phyloP scores from a whole-genome alignment of 768 basidiomycete species.

The Chalciporus piperatus region DNA sequence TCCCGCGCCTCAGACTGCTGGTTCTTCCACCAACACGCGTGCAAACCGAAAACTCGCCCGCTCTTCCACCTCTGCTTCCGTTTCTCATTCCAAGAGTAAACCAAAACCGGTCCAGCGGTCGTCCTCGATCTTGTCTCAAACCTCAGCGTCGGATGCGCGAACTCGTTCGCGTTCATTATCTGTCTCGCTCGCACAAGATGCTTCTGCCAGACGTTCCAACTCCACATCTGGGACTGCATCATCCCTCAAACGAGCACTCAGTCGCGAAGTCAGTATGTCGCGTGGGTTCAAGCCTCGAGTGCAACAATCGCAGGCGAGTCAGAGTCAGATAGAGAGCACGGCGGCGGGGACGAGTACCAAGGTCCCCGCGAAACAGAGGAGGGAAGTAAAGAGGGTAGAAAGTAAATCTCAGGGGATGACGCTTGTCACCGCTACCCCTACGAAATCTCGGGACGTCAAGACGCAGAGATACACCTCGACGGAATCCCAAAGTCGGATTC shows the following conservation, averaged over 20 bases:
- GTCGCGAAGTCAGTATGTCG: slow-evolving; percentile 76
- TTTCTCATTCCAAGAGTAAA: slow-evolving; percentile 11
- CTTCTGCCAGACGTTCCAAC: slow-evolving; percentile 37
- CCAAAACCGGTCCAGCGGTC: slow-evolving; percentile 21
- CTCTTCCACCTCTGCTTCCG: slow-evolving; percentile 9
- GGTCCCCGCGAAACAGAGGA: slow-evolving; percentile 8
- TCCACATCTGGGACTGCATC: slow-evolving; percentile 30
- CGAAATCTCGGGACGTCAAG: slow-evolving; percentile 30
- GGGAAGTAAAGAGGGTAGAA: slow-evolving; percentile 6
- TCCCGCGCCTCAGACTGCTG: slow-evolving; percentile 3
- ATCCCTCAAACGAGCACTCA: slow-evolving; percentile 53
- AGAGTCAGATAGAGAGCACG: neutral
- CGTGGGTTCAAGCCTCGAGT: slow-evolving; percentile 56
- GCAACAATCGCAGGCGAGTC: slow-evolving; percentile 12
- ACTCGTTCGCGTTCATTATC: slow-evolving; percentile 63
- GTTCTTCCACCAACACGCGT: slow-evolving; percentile 1
- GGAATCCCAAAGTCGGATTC: slow-evolving; percentile 9
- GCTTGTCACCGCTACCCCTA: slow-evolving; percentile 58
- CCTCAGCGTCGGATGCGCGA: slow-evolving; percentile 28
- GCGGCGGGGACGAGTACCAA: slow-evolving; percentile 11
- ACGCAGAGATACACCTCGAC: slow-evolving; percentile 3
- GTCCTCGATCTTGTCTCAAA: slow-evolving; percentile 17
- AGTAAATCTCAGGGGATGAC: slow-evolving; percentile 19
- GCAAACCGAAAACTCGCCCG: slow-evolving; percentile 12
- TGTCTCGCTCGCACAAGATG: slow-evolving; percentile 66